Conservation (phyloP, 2,329 filamentous ascomycete species). For the Penicillium palitans region DNA sequence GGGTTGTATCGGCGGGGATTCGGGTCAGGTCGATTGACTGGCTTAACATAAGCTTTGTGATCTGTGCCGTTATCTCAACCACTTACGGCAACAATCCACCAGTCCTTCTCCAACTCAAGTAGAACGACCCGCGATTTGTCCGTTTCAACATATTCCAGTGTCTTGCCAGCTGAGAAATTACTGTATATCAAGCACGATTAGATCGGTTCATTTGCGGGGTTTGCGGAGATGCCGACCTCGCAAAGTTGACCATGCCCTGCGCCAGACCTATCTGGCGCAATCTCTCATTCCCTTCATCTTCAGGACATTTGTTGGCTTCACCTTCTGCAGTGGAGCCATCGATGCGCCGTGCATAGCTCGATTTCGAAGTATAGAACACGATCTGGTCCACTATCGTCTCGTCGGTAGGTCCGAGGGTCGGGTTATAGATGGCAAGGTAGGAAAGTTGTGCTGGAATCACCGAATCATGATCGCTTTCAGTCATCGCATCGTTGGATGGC, state of each 20-base stretch:
- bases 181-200: slow-evolving; percentile 42
- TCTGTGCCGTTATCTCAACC: neutral
- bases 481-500: slow-evolving; percentile 38
- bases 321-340: slow-evolving; percentile 21
- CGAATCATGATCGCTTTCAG: slow-evolving; percentile 37
- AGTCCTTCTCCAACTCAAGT: slow-evolving; percentile 82
- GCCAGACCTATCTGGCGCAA: slow-evolving; percentile 91
- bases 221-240: slow-evolving; percentile 52
- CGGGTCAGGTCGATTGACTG: slow-evolving; percentile 81
- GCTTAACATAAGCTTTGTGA: slow-evolving; percentile 17
- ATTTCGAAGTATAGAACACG: slow-evolving; percentile 79
- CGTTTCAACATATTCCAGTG: slow-evolving; percentile 85
- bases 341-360: slow-evolving; percentile 29
- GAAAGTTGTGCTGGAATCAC: slow-evolving; percentile 78
- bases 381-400: slow-evolving; percentile 79
- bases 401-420: slow-evolving; percentile 70
- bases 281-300: slow-evolving; percentile 77
- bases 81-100: slow-evolving; percentile 92
- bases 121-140: slow-evolving; percentile 82
- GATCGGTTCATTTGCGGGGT: slow-evolving; percentile 15
- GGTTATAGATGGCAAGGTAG: slow-evolving; percentile 95
- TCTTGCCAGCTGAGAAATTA: slow-evolving; percentile 75
- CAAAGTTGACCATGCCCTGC: slow-evolving; percentile 94
- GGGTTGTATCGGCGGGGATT: slow-evolving; percentile 57
- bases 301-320: slow-evolving; percentile 35